Percentiles rank a stretch among this genome's conserved stretches.
phyloP scores from a whole-genome alignment of 495 filamentous ascomycete species.

The Penicillium odoratum region DNA sequence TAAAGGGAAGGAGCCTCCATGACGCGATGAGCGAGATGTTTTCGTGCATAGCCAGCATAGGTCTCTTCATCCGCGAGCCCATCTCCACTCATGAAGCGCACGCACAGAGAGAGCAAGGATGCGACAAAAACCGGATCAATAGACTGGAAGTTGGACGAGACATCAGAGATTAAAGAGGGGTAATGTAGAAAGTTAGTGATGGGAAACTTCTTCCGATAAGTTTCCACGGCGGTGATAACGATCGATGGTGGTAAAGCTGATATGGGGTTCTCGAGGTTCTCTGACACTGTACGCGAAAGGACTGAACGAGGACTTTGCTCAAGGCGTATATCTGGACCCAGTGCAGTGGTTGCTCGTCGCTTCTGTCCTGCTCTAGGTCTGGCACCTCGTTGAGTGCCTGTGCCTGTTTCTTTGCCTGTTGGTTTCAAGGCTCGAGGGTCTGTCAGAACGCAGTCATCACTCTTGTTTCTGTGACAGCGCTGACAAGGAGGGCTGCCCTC shows the following conservation, averaged over 20 bases:
- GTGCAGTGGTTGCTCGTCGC: conserved; percentile 13
- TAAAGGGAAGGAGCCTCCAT: conserved; percentile 43
- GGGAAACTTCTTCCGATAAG: conserved; percentile 45
- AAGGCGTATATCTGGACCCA: conserved; percentile 1
- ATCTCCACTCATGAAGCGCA: conserved; percentile 36
- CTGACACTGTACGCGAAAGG: conserved; percentile 3
- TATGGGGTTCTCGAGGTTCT: conserved; percentile 24
- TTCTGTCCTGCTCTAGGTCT: conserved; percentile 13
- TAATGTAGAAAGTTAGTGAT: conserved; percentile 48
- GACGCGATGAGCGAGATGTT: conserved; percentile 36
- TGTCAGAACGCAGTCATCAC: conserved; percentile 30
- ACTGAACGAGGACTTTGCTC: not conserved
- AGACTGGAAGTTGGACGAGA: conserved; percentile 32
- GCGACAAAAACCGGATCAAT: conserved; percentile 46
- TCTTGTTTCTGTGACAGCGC: conserved; percentile 34
- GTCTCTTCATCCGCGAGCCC: conserved; percentile 31
- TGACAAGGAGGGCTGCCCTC: conserved; percentile 41
- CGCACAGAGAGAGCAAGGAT: conserved; percentile 41
- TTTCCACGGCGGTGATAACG: conserved; percentile 41
- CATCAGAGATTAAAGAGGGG: conserved; percentile 43
- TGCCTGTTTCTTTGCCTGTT: not conserved
- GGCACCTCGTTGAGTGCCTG: conserved; percentile 1
- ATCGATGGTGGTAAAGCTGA: conserved; percentile 28
- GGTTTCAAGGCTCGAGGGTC: conserved; percentile 28
- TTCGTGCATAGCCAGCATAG: conserved; percentile 42